Evolutionary conservation across 1,284 basidiomycete genomes (phyloP).

Genomic region (Cutaneotrichosporon sp.): DNA sequence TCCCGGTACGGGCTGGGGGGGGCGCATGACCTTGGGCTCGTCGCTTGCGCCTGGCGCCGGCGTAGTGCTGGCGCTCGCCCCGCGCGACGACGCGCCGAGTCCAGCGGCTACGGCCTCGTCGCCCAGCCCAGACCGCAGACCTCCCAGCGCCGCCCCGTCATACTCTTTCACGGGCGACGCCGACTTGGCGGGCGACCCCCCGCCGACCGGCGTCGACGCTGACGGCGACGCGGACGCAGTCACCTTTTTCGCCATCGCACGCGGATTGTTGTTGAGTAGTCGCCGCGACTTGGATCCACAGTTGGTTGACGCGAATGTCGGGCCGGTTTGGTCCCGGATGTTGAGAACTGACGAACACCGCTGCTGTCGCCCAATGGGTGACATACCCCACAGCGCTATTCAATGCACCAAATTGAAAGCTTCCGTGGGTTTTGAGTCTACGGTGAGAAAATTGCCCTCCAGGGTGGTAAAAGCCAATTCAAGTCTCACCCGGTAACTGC

Average conservation of each 20-base stretch:
- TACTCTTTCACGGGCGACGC: neutral
- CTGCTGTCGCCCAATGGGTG: too few species aligned
- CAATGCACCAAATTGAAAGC: too few species aligned
- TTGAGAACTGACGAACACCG: too few species aligned
- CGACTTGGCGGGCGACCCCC: neutral
- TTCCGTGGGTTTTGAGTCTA: too few species aligned
- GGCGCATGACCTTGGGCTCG: constrained; percentile 17
- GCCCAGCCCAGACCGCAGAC: neutral
- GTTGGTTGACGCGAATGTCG: too few species aligned
- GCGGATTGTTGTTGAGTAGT: too few species aligned
- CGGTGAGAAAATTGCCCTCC: too few species aligned
- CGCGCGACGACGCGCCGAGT: neutral
- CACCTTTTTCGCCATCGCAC: neutral
- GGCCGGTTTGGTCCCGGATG: too few species aligned
- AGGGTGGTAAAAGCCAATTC: too few species aligned
- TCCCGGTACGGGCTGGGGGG: constrained; percentile 27
- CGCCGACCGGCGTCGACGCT: neutral
- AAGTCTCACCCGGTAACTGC: too few species aligned
- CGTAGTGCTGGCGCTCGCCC: constrained; percentile 16
- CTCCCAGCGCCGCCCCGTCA: neutral
- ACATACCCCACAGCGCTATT: too few species aligned
- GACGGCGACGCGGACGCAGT: constrained; percentile 2
- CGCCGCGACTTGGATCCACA: too few species aligned
- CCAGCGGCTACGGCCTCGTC: neutral
- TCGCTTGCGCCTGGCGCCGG: constrained; percentile 13